A percentile compares a stretch with the other conserved stretches of the same genome.
These are phyloP conservation scores for Prunus mume DNA, from an alignment of 306 rosid species.

Conservation along the genomic window DNA sequence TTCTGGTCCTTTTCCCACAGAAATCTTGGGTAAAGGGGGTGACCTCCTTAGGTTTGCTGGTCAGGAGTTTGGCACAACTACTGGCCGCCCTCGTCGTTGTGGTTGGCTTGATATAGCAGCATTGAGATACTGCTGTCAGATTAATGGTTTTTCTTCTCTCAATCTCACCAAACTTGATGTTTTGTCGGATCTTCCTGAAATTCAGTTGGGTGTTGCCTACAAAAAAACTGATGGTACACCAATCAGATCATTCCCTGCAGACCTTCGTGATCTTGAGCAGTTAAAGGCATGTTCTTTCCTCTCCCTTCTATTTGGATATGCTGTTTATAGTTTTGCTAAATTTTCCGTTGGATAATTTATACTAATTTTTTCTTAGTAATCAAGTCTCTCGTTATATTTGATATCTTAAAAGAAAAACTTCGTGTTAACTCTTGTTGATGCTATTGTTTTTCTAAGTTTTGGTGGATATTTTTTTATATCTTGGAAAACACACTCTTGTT, in stretches of 20 bases:
- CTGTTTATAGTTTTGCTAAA: not conserved
- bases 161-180: constrained; percentile 96
- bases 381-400: not conserved
- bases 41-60: constrained; percentile 91
- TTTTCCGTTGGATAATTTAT: not conserved
- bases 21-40: constrained; percentile 70
- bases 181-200: constrained; percentile 69
- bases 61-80: constrained; percentile 96
- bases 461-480: constrained; percentile 44
- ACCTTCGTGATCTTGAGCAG: constrained; percentile 83
- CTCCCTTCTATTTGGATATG: not conserved
- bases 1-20: constrained; percentile 96
- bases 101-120: constrained; percentile 97
- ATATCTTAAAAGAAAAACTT: not conserved
- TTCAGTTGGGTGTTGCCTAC: constrained; percentile 74
- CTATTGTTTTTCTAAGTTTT: constrained; percentile 25
- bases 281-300: constrained; percentile 51
- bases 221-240: constrained; percentile 60
- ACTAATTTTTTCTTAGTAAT: not conserved
- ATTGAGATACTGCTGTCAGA: constrained; percentile 69
- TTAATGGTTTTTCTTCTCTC: constrained; percentile 80
- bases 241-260: constrained; percentile 73
- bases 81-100: constrained; percentile 97
- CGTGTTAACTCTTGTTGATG: constrained; percentile 8
- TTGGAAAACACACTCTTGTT: constrained; percentile 3